These are phyloP conservation scores for Pezicula neosporulosa DNA, from an alignment of 2,329 filamentous ascomycete species.

Conservation along the genomic window DNA sequence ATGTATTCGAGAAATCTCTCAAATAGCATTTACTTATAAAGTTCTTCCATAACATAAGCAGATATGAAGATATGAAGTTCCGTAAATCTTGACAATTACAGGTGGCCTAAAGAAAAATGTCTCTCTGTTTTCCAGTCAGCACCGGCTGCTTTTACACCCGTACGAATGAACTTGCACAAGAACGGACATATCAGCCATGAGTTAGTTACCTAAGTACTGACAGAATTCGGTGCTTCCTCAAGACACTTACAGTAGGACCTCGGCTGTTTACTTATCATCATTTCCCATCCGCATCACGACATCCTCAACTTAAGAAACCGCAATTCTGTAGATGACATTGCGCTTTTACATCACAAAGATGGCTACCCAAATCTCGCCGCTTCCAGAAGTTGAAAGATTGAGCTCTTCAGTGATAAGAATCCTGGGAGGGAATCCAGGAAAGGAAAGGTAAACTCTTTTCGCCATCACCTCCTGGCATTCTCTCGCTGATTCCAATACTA, in stretches of 20 bases:
- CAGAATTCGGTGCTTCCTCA: no score
- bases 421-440: conserved; percentile 86
- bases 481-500: conserved; percentile 17
- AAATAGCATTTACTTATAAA: no score
- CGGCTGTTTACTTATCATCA: neutral
- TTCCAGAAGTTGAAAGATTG: conserved; percentile 74
- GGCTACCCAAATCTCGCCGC: conserved; percentile 24
- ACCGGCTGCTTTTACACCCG: no score
- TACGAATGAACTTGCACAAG: no score
- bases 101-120: no score
- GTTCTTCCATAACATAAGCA: no score
- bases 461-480: neutral
- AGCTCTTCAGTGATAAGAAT: conserved; percentile 79
- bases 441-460: conserved; percentile 61
- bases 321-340: neutral
- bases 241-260: neutral
- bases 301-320: neutral
- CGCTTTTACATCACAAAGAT: conserved; percentile 16
- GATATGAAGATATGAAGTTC: no score
- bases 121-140: no score
- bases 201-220: no score
- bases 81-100: no score
- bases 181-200: no score
- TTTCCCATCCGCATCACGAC: neutral
- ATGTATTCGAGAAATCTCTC: no score